These are phyloP conservation scores for Cytospora schulzeri DNA, from an alignment of 2,329 filamentous ascomycete species.

Conservation along the genomic window DNA sequence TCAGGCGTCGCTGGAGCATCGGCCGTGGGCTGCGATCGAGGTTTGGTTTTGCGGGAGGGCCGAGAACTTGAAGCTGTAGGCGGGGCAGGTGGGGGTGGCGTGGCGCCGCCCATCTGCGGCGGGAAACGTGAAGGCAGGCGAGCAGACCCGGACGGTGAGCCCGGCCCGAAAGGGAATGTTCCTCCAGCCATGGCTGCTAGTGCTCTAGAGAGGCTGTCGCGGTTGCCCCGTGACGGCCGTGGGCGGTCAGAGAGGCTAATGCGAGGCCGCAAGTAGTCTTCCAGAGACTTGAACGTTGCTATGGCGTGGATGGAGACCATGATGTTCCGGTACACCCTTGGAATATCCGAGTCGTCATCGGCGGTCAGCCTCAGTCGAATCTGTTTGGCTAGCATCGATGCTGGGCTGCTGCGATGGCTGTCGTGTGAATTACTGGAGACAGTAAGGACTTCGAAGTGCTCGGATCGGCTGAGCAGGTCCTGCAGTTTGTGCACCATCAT, in stretches of 20 bases:
- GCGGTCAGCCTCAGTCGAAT: conserved; percentile 86
- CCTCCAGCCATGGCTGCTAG: conserved; percentile 79
- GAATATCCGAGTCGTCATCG: conserved; percentile 88
- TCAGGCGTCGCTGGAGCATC: conserved; percentile 47
- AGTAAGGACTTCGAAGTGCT: conserved; percentile 97
- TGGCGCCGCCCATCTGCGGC: conserved; percentile 29
- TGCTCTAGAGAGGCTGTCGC: conserved; percentile 65
- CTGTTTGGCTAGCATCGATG: conserved; percentile 96
- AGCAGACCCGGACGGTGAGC: conserved; percentile 51
- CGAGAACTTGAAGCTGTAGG: conserved; percentile 48
- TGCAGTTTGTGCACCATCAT: conserved; percentile 92
- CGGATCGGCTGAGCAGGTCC: conserved; percentile 91
- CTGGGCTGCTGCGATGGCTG: conserved; percentile 76
- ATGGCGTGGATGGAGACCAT: conserved; percentile 99
- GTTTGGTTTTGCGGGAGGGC: conserved; percentile 48
- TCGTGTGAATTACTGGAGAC: conserved; percentile 78
- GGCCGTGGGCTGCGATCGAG: conserved; percentile 46
- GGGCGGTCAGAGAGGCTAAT: conserved; percentile 76
- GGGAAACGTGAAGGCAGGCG: conserved; percentile 46
- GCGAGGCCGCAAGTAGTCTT: conserved; percentile 90
- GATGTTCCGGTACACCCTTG: conserved; percentile 83
- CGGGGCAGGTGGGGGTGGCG: conserved; percentile 33
- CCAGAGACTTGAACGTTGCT: conserved; percentile 93
- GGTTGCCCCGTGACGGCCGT: conserved; percentile 55
- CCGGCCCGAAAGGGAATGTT: conserved; percentile 55